Evolutionary conservation across 1,284 basidiomycete genomes (phyloP).

Genomic region (Cutaneotrichosporon sp.): DNA sequence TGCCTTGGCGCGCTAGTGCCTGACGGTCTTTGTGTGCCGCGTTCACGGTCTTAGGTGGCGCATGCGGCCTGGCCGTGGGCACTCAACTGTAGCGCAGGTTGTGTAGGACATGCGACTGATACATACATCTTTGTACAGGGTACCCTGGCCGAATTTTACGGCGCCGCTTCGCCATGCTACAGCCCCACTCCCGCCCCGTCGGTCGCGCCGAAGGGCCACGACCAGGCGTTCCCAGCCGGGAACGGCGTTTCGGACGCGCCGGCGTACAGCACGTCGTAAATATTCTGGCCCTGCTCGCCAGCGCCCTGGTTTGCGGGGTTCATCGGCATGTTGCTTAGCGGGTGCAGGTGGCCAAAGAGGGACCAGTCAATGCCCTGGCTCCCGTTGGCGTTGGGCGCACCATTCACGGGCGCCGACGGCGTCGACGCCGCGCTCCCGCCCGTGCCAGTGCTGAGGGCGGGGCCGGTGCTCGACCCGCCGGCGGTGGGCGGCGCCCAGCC

Average conservation of each 20-base stretch:
- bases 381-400: neutral
- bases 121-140: neutral
- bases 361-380: neutral
- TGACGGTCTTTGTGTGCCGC: too few species aligned
- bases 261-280: constrained; percentile 20
- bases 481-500: constrained; percentile 25
- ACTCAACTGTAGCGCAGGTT: too few species aligned
- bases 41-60: too few species aligned
- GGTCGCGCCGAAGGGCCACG: constrained; percentile 16
- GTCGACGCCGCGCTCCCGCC: neutral
- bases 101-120: neutral
- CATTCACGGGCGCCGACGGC: neutral
- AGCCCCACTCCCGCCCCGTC: neutral
- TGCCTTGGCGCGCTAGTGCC: too few species aligned
- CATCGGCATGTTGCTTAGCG: neutral
- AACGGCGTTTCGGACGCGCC: constrained; percentile 7
- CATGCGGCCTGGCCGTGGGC: too few species aligned
- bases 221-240: constrained; percentile 14
- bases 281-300: constrained; percentile 2
- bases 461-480: neutral
- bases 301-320: neutral
- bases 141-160: too few species aligned
- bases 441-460: neutral
- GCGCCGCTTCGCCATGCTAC: neutral
- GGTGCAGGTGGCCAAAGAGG: constrained; percentile 7